Evolutionary conservation across 2,329 filamentous ascomycete genomes (phyloP).

Genomic region (Epichloe festucae): DNA sequence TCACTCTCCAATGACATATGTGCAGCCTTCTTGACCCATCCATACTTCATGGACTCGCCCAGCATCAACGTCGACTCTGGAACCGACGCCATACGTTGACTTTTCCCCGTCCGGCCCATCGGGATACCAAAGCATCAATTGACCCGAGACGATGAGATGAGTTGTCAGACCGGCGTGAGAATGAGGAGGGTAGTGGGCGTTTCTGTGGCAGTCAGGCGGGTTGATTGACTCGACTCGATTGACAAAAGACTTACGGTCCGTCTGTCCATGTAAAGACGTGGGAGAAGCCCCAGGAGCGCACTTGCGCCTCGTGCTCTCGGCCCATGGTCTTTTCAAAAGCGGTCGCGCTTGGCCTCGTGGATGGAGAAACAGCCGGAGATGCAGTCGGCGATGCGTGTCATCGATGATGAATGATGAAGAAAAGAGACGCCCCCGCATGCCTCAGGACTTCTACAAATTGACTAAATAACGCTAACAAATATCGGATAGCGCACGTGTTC

Average conservation of each 20-base stretch:
- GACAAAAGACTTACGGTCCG: conserved; percentile 40
- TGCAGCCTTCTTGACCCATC: conserved; percentile 53
- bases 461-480: too few relatives aligned
- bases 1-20: conserved; percentile 51
- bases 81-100: conserved; percentile 46
- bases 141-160: conserved; percentile 52
- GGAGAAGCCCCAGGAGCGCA: conserved; percentile 55
- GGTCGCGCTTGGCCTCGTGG: too few relatives aligned
- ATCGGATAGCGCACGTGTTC: too few relatives aligned
- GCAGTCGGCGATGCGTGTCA: background rate
- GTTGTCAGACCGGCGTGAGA: conserved; percentile 52
- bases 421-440: too few relatives aligned
- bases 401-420: too few relatives aligned
- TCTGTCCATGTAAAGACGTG: conserved; percentile 64
- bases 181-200: conserved; percentile 56
- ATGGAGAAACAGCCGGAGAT: background rate
- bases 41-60: conserved; percentile 55
- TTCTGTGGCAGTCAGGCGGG: conserved; percentile 28
- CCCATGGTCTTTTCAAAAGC: conserved; percentile 11
- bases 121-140: conserved; percentile 55
- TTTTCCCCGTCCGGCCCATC: conserved; percentile 41
- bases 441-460: too few relatives aligned
- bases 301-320: conserved; percentile 38
- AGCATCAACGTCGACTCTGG: conserved; percentile 53
- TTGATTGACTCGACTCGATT: background rate